Percentiles rank a stretch among this genome's conserved stretches.
Conservation (phyloP, 345 rosid genomes). For the Bruguiera parviflora region DNA sequence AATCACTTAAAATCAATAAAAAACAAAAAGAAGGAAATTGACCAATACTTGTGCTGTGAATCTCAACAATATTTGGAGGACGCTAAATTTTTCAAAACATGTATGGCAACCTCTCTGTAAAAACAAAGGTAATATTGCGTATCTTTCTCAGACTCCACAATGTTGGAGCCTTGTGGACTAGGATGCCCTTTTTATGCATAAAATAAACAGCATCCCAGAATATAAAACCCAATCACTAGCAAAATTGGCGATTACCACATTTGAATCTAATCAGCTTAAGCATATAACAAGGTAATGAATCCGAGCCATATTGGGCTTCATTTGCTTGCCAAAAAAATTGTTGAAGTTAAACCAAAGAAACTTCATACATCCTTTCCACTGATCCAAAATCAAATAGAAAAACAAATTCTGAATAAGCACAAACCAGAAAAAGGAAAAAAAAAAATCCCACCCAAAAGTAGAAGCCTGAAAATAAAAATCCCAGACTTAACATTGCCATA, state of each 20-base stretch:
- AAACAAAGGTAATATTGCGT: too few relatives aligned
- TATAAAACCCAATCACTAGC: too few relatives aligned
- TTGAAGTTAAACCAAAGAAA: neutral
- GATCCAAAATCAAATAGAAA: neutral
- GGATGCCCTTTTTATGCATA: too few relatives aligned
- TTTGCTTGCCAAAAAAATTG: neutral
- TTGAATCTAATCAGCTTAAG: too few relatives aligned
- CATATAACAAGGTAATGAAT: too few relatives aligned
- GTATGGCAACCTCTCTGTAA: too few relatives aligned
- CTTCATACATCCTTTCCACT: neutral
- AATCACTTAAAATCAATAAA: neutral
- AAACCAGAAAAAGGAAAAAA: neutral
- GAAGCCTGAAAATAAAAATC: neutral
- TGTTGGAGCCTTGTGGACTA: too few relatives aligned
- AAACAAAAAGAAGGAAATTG: neutral
- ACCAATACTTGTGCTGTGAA: neutral
- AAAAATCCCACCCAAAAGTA: neutral
- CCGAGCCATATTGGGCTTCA: neutral
- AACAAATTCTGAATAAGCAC: neutral
- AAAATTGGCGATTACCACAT: too few relatives aligned
- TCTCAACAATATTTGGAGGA: neutral
- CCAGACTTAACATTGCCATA: neutral
- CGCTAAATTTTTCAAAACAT: neutral
- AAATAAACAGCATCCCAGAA: too few relatives aligned
- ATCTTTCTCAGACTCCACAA: too few relatives aligned